Percentiles rank a stretch among this genome's conserved stretches.
Conservation (phyloP, 805 yeast species). For the Candida ficus region DNA sequence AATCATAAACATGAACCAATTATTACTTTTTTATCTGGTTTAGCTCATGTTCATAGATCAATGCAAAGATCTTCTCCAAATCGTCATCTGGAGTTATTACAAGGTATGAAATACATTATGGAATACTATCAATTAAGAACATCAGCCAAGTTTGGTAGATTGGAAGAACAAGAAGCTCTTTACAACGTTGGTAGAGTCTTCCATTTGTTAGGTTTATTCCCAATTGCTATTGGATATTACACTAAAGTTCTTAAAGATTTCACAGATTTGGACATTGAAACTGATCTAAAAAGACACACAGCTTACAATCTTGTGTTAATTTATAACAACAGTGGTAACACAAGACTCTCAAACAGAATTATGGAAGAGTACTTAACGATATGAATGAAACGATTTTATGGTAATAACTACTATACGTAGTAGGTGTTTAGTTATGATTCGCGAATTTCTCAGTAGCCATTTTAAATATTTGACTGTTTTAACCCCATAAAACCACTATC, state of each 20-base stretch:
- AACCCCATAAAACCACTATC: too few species aligned
- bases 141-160: slow-evolving; percentile 27
- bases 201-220: slow-evolving; percentile 73
- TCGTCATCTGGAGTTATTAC: slow-evolving; percentile 82
- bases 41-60: slow-evolving; percentile 83
- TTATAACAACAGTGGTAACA: slow-evolving; percentile 72
- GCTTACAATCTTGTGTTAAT: slow-evolving; percentile 81
- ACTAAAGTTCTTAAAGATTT: slow-evolving; percentile 45
- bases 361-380: slow-evolving; percentile 57
- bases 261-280: slow-evolving; percentile 40
- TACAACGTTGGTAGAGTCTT: slow-evolving; percentile 83
- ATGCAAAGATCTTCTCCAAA: slow-evolving; percentile 85
- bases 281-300: slow-evolving; percentile 67
- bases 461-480: too few species aligned
- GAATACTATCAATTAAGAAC: slow-evolving; percentile 61
- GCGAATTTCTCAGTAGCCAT: too few species aligned
- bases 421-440: too few species aligned
- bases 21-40: slow-evolving; percentile 66
- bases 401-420: too few species aligned
- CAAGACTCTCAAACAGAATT: slow-evolving; percentile 53
- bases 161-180: slow-evolving; percentile 68
- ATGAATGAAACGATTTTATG: too few species aligned
- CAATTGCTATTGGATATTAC: slow-evolving; percentile 72
- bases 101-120: slow-evolving; percentile 73
- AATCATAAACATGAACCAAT: slow-evolving; percentile 72